These are phyloP conservation scores for Strobilomyces confusus DNA, from an alignment of 768 basidiomycete species.

Conservation along the genomic window DNA sequence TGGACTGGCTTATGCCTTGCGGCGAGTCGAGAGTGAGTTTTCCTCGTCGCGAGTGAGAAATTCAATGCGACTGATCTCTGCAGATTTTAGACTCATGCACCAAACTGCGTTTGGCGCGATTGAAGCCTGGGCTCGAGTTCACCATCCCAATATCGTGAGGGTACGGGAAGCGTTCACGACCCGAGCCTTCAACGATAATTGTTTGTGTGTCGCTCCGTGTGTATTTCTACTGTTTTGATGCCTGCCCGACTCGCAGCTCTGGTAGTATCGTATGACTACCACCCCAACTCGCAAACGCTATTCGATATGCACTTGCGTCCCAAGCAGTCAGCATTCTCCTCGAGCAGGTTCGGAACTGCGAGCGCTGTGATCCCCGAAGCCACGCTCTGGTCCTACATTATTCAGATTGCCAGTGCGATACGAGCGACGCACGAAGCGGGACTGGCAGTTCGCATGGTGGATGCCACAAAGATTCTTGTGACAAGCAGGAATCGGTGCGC, in stretches of 20 bases:
- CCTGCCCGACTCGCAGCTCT: conserved; percentile 52
- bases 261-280: conserved; percentile 87
- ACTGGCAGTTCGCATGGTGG: conserved; percentile 76
- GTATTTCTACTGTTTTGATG: conserved; percentile 9
- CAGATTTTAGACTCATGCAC: conserved; percentile 81
- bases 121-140: conserved; percentile 80
- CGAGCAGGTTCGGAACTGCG: conserved; percentile 31
- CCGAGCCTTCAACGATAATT: conserved; percentile 85
- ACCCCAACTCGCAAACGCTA: conserved; percentile 79
- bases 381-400: conserved; percentile 87
- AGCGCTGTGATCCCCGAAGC: conserved; percentile 58
- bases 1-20: conserved; percentile 70
- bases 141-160: conserved; percentile 80
- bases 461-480: conserved; percentile 81
- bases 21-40: conserved; percentile 79
- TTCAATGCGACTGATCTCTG: conserved; percentile 2
- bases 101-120: conserved; percentile 79
- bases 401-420: conserved; percentile 86
- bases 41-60: background rate
- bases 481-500: conserved; percentile 83
- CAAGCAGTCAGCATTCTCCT: conserved; percentile 37
- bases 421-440: conserved; percentile 81
- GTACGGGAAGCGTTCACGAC: conserved; percentile 95
- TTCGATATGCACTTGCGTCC: conserved; percentile 72
- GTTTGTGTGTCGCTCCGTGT: conserved; percentile 41